Conservation (phyloP, 768 basidiomycete species). For the Coprinopsis sp. region DNA sequence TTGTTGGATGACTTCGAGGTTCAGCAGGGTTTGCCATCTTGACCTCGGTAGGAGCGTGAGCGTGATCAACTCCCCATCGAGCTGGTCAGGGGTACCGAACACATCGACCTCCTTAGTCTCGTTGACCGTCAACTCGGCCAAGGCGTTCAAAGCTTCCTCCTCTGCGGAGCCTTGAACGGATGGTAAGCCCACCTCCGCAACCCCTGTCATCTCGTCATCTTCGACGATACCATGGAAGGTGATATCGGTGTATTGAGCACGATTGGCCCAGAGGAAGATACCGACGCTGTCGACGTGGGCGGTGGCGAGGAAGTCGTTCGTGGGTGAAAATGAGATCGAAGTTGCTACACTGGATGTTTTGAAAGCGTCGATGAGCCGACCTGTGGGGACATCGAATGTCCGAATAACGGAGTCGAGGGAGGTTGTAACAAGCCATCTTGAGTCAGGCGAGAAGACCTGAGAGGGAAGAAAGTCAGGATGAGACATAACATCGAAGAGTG, state of each 20-base stretch:
- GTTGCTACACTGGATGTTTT: conserved; percentile 83
- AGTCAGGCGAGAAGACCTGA: conserved; percentile 92
- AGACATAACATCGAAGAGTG: neutral
- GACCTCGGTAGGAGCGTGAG: conserved; percentile 88
- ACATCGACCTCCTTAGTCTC: conserved; percentile 62
- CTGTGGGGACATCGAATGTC: conserved; percentile 94
- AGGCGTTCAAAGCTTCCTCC: conserved; percentile 73
- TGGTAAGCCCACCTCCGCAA: conserved; percentile 68
- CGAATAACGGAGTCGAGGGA: conserved; percentile 90
- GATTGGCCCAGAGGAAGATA: conserved; percentile 96
- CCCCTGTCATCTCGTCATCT: too few species aligned
- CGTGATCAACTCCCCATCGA: conserved; percentile 89
- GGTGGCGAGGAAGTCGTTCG: conserved; percentile 93
- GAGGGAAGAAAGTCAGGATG: conserved; percentile 8
- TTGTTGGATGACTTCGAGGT: conserved; percentile 93
- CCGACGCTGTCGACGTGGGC: conserved; percentile 93
- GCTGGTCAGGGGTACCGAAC: conserved; percentile 82
- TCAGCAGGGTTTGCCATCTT: conserved; percentile 95
- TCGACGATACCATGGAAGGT: conserved; percentile 77
- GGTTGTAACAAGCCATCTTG: conserved; percentile 85
- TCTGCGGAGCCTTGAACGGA: conserved; percentile 79
- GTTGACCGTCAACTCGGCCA: conserved; percentile 58
- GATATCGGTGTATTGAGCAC: conserved; percentile 88
- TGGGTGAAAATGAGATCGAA: conserved; percentile 88
- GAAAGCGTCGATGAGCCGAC: conserved; percentile 89